A percentile compares a stretch with the other conserved stretches of the same genome.
These are phyloP conservation scores for Fusarium veterinarium DNA, from an alignment of 2,329 filamentous ascomycete species.

Conservation along the genomic window DNA sequence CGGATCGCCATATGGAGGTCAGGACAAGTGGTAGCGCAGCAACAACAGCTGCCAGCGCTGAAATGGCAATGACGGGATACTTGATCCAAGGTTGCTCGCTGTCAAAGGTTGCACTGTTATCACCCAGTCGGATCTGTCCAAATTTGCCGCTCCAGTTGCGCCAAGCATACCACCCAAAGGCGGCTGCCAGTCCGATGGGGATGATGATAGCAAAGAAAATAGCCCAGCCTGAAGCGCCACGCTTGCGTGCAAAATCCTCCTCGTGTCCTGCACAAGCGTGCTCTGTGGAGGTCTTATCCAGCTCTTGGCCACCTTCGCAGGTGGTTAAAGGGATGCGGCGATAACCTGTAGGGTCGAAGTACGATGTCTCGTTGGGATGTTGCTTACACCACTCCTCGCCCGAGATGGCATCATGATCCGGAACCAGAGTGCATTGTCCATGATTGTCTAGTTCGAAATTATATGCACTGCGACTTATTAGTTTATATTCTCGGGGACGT, in stretches of 20 bases:
- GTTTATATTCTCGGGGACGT: background rate
- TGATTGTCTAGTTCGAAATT: slow-evolving; percentile 87
- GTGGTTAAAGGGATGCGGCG: slow-evolving; percentile 90
- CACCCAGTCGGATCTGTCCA: slow-evolving; percentile 90
- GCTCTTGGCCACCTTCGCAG: slow-evolving; percentile 79
- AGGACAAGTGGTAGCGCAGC: slow-evolving; percentile 76
- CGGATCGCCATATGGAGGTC: slow-evolving; percentile 77
- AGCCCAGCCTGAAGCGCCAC: slow-evolving; percentile 75
- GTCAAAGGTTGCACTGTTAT: slow-evolving; percentile 68
- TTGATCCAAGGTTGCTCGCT: slow-evolving; percentile 81
- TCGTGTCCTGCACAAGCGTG: slow-evolving; percentile 80
- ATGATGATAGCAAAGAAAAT: slow-evolving; percentile 89
- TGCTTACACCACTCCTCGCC: slow-evolving; percentile 63
- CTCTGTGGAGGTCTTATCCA: slow-evolving; percentile 72
- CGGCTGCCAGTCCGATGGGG: slow-evolving; percentile 77
- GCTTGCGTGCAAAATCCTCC: slow-evolving; percentile 80
- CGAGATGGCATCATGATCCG: slow-evolving; percentile 72
- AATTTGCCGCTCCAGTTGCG: slow-evolving; percentile 89
- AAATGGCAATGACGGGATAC: slow-evolving; percentile 81
- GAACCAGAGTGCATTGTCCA: slow-evolving; percentile 80
- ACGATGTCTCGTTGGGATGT: slow-evolving; percentile 78
- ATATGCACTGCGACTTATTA: slow-evolving; percentile 75
- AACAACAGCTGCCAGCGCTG: slow-evolving; percentile 70
- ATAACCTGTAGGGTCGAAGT: slow-evolving; percentile 87
- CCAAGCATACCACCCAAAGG: slow-evolving; percentile 86